Conservation (phyloP, 2,329 filamentous ascomycete genomes). For the Epichloe glyceriae region DNA sequence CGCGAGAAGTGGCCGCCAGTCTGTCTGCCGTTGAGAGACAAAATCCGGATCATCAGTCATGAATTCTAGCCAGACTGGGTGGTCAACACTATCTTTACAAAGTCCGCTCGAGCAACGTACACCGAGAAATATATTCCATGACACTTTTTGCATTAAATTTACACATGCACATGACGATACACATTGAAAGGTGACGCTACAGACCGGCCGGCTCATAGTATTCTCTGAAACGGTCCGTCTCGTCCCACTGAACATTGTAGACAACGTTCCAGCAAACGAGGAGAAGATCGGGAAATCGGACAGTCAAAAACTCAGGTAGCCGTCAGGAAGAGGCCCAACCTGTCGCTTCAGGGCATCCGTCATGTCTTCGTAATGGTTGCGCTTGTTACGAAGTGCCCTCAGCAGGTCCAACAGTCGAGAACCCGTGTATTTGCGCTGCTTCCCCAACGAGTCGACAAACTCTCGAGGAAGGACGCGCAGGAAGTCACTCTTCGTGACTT, state of each 20-base stretch:
- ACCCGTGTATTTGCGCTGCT: constrained; percentile 90
- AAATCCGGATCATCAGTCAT: too few relatives aligned
- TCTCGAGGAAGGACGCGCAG: constrained; percentile 60
- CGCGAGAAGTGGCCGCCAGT: too few relatives aligned
- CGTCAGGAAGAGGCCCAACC: constrained; percentile 64
- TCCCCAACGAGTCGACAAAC: constrained; percentile 82
- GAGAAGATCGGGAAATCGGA: constrained; percentile 63
- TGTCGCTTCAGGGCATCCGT: constrained; percentile 55
- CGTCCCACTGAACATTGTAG: constrained; percentile 49
- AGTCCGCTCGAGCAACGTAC: too few relatives aligned
- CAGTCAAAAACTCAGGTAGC: constrained; percentile 74
- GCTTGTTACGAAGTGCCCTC: constrained; percentile 85
- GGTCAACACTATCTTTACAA: too few relatives aligned
- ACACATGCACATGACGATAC: neutral
- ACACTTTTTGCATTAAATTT: too few relatives aligned
- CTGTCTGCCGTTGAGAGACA: too few relatives aligned
- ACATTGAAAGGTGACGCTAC: constrained; percentile 2
- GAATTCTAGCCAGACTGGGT: too few relatives aligned
- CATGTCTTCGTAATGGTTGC: constrained; percentile 97
- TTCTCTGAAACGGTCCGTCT: constrained; percentile 53
- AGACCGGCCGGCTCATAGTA: constrained; percentile 47
- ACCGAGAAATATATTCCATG: too few relatives aligned
- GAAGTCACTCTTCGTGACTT: constrained; percentile 60
- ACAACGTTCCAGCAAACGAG: constrained; percentile 69
- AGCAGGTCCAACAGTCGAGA: constrained; percentile 72